A percentile compares a stretch with the other conserved stretches of the same genome.
Conservation (phyloP, 2,329 filamentous ascomycete genomes). For the Dactylella cylindrospora region DNA sequence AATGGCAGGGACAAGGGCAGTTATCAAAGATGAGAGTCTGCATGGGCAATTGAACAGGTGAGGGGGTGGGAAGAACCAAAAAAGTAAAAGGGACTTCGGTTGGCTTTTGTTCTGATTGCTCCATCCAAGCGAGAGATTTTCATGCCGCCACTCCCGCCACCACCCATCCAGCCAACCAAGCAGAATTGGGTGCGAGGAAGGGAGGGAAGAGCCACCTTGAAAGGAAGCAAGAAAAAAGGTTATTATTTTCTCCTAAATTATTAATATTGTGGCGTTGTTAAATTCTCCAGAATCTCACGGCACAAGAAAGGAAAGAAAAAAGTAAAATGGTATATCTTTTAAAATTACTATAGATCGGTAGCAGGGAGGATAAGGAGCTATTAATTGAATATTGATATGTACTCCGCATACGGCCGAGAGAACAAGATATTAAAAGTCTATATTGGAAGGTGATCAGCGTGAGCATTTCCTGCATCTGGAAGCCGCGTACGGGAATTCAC, state of each 20-base stretch:
- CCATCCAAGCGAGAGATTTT: no score
- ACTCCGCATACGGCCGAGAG: background rate
- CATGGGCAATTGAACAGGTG: conserved; percentile 7
- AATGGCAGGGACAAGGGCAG: conserved; percentile 13
- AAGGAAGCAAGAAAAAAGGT: no score
- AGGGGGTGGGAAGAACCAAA: conserved; percentile 10
- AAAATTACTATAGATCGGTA: conserved; percentile 5
- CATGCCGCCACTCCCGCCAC: conserved; percentile 40
- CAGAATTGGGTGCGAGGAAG: no score
- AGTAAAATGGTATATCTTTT: conserved; percentile 6
- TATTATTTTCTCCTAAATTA: conserved; percentile 41
- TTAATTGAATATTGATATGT: conserved; percentile 11
- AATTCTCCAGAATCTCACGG: conserved; percentile 6
- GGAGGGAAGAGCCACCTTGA: no score
- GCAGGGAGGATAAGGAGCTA: conserved; percentile 7
- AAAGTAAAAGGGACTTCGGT: background rate
- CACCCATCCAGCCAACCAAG: conserved; percentile 11
- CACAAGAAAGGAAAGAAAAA: background rate
- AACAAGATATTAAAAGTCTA: conserved; percentile 21
- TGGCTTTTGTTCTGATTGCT: background rate
- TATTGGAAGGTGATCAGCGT: conserved; percentile 24
- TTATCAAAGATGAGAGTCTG: conserved; percentile 1
- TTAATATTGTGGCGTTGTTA: conserved; percentile 34
- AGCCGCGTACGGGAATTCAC: conserved; percentile 39
- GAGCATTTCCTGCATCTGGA: conserved; percentile 18